Conservation (phyloP, 768 basidiomycete species). For the Lentinula raphanica region DNA sequence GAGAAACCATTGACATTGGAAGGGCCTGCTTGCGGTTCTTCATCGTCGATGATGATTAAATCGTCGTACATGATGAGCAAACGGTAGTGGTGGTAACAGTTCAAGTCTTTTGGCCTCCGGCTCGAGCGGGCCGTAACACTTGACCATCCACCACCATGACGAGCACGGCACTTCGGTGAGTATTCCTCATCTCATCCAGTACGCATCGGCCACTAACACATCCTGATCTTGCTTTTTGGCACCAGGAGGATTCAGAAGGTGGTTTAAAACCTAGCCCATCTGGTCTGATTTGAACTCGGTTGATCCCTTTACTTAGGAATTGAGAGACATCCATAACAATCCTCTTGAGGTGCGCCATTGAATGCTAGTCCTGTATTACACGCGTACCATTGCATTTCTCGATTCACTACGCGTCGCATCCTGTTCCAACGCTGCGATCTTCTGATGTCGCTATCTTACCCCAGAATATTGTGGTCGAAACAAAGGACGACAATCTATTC, state of each 20-base stretch:
- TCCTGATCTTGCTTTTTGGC: neutral
- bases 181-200: slow-evolving; percentile 1
- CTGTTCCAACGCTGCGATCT: neutral
- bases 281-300: neutral
- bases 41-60: slow-evolving; percentile 5
- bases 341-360: slow-evolving; percentile 54
- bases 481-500: slow-evolving; percentile 67
- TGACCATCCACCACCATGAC: slow-evolving; percentile 13
- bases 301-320: slow-evolving; percentile 46
- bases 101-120: neutral
- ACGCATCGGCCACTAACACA: neutral
- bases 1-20: neutral
- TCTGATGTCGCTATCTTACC: slow-evolving; percentile 10
- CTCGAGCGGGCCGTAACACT: neutral
- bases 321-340: slow-evolving; percentile 51
- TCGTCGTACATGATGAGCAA: slow-evolving; percentile 2
- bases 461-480: slow-evolving; percentile 59
- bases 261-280: neutral
- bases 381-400: neutral
- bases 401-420: neutral
- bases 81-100: neutral
- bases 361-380: too few species aligned
- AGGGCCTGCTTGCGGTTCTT: slow-evolving; percentile 5
- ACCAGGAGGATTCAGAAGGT: slow-evolving; percentile 80
- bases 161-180: slow-evolving; percentile 40